Evolutionary conservation across 345 rosid genomes (phyloP), one percentile per base, ranked within the genome.

Genomic region (Mercurialis annua): DNA sequence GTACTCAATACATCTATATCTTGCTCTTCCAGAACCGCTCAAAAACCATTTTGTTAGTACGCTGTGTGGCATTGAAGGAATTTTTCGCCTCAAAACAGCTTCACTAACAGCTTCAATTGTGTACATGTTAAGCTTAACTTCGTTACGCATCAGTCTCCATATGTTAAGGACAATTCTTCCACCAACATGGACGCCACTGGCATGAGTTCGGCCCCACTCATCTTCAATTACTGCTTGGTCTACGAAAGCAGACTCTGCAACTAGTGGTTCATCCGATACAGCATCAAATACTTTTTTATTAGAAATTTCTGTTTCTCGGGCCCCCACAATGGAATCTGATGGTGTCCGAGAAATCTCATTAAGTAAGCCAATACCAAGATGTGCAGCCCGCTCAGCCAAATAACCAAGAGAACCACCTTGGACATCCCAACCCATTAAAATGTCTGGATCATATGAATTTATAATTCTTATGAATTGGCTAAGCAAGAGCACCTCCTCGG

Each of bases 121-220:
- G 77, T 89, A 90, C 88, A 87, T 70, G 72, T 82, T 86, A 72
- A 87, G 97, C 80, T 89, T 93, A 64, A 93, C 85, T 81, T 93
- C 98, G 66, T 80, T 80, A 34, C 94, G 94, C 83, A 89, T 87
- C 71, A 90, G 76, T 52, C 97, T 85, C 97, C 98, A 93, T 53
- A 85, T 73, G 76, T 93, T 90, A 66, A 90, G 90, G 77, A 93
- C 88, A 74, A 93, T 70, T 80, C 98, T 85, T 65, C 98, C 98
- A 58, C 88, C 94, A 74, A 93, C 98, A 77, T 90, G 98, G 74
- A 93, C 82, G 74, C 98, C 97, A 62, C 98, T 90, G 46, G 96
- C 93, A 84, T 92, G 98, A 69, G 98, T 92, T 67, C 98, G 84
- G 29, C 98, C 98, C 98, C 96, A 90, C 72, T 92, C 98, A 69